Evolutionary conservation across 805 yeast genomes (phyloP).

Genomic region (Metschnikowia lachancei): DNA sequence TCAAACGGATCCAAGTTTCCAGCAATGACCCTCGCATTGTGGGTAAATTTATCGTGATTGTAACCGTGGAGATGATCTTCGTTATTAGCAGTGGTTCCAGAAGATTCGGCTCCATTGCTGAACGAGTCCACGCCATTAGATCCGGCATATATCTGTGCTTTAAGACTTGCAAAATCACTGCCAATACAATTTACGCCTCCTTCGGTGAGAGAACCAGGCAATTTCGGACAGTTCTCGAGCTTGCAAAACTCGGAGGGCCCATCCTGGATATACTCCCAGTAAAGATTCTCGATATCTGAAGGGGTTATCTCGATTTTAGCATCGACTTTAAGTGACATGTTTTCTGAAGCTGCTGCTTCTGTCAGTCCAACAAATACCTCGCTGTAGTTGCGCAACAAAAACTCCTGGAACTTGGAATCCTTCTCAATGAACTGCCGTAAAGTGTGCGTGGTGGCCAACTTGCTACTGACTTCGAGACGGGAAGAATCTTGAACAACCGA

Average conservation of each 20-base stretch:
- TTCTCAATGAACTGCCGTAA: slow-evolving; percentile 59
- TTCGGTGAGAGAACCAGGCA: slow-evolving; percentile 1
- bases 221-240: slow-evolving; percentile 8
- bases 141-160: slow-evolving; percentile 3
- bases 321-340: background rate
- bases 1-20: slow-evolving; percentile 50
- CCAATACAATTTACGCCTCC: slow-evolving; percentile 6
- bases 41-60: background rate
- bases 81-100: background rate
- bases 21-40: background rate
- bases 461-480: slow-evolving; percentile 20
- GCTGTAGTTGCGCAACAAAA: slow-evolving; percentile 17
- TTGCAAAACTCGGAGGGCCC: slow-evolving; percentile 1
- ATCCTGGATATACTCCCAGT: slow-evolving; percentile 33
- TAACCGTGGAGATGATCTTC: background rate
- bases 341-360: background rate
- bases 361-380: background rate
- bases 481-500: slow-evolving; percentile 18
- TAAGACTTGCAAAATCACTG: slow-evolving; percentile 19
- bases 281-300: slow-evolving; percentile 36
- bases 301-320: background rate
- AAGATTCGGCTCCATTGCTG: background rate
- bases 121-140: background rate
- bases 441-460: slow-evolving; percentile 50
- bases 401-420: slow-evolving; percentile 44